Base-by-base conservation (phyloP, 75 land plant genomes). In the Isoetes taiwanensis region DNA sequence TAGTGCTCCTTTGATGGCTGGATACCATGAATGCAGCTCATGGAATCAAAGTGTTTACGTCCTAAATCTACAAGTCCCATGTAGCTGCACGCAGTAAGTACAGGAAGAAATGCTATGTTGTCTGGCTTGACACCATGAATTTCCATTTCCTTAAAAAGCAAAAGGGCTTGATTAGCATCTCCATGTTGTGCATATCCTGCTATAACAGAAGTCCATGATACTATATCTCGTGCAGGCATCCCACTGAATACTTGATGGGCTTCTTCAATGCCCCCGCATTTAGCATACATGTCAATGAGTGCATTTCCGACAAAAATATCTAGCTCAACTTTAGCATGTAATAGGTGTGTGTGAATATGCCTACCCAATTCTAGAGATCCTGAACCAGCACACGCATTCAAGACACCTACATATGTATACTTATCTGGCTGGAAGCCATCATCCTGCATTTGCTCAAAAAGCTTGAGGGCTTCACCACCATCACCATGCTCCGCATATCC, bases 151-250 rank as follows among this genome's bases (percentile, higher is more conserved):
- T 72, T 64, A 34, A 80, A 80, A 26, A 76, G 1, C 38, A 56
- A 24, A 24, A 65, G 61, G 0, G 79, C 79, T 0, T 16, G 20
- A 3, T 3, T 40, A n/a, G n/a, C n/a, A n/a, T 64, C 54, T 30
- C 73, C 67, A 60, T 64, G 67, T 56, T 72, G 71, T 28, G 65
- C 68, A 58, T 71, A 79, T 9, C 82, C 82, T 54, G 68, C 72
- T 35, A 75, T 62, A 63, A 79, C 61, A 23, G 78, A 56, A 46
- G 71, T 75, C 75, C 75, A 79, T 4, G 69, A 64, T 42, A 79
- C 82, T 17, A 72, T 35, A 69, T 76, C 34, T 29, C 24, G 21
- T 0, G 35, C 42, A 58, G 32, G 6, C 61, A 39, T 61, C 11
- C 8, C 59, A 59, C 65, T 69, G 54, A 81, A 81, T 63, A 81